Percentiles rank a stretch among this genome's conserved stretches.
Evolutionary conservation across 805 yeast species (phyloP).

Genomic region (Dipodascus albidus): DNA sequence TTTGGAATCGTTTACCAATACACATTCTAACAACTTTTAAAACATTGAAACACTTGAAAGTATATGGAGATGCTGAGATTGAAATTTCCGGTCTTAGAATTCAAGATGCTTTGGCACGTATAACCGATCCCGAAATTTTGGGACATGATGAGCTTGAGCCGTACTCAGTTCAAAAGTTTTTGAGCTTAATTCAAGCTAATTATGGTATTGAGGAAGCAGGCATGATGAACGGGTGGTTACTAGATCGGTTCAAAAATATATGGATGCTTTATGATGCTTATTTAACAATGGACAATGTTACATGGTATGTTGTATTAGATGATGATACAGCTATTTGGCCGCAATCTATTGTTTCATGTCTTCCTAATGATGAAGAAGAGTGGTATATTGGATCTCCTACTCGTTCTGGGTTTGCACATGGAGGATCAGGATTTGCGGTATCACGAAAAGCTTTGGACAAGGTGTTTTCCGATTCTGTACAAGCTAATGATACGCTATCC

Average conservation of each 20-base stretch:
- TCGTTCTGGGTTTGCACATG: conserved; percentile 25
- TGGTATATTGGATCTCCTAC: conserved; percentile 24
- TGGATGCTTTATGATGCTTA: conserved; percentile 27
- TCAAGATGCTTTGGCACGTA: conserved; percentile 21
- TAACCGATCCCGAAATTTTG: conserved; percentile 11
- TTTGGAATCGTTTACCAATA: conserved; percentile 27
- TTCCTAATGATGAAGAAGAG: conserved; percentile 17
- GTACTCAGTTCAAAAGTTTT: conserved; percentile 16
- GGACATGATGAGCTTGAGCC: conserved; percentile 12
- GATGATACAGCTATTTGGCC: conserved; percentile 24
- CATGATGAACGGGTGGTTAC: conserved; percentile 17
- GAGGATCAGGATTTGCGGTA: conserved; percentile 28
- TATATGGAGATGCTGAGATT: conserved; percentile 26
- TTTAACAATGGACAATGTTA: conserved; percentile 15
- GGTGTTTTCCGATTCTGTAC: conserved; percentile 16
- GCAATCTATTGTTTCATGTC: conserved; percentile 18
- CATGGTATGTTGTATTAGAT: conserved; percentile 29
- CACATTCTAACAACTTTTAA: conserved; percentile 26
- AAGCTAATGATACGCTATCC: conserved; percentile 3
- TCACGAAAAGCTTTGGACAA: conserved; percentile 22
- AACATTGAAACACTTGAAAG: conserved; percentile 20
- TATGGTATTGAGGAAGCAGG: background rate
- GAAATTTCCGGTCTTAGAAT: conserved; percentile 24
- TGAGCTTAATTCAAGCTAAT: background rate
- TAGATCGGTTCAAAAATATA: conserved; percentile 28